These are phyloP conservation scores for Massariosphaeria phaeospora DNA, from an alignment of 495 filamentous ascomycete species.

Conservation along the genomic window DNA sequence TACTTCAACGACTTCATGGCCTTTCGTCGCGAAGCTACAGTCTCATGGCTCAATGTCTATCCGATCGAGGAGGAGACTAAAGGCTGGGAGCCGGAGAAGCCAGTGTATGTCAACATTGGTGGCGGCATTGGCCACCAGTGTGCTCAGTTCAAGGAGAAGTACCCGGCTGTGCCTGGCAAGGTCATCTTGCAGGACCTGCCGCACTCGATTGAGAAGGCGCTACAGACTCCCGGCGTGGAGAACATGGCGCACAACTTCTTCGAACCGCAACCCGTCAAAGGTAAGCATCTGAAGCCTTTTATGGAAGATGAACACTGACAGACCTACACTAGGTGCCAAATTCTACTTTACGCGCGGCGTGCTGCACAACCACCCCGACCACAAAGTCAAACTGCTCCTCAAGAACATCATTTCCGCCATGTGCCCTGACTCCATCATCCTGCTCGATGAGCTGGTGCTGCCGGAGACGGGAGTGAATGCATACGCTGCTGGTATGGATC, in stretches of 20 bases:
- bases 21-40: not conserved
- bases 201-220: slow-evolving; percentile 1
- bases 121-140: slow-evolving; percentile 3
- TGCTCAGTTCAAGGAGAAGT: not conserved
- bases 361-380: not conserved
- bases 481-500: not conserved
- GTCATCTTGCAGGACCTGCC: not conserved
- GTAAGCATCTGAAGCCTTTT: not conserved
- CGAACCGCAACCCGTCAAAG: not conserved
- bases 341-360: slow-evolving; percentile 2
- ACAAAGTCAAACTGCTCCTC: not conserved
- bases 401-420: not conserved
- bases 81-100: not conserved
- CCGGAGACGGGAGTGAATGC: not conserved
- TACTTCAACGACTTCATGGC: slow-evolving; percentile 3
- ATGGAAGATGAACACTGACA: no score
- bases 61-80: not conserved
- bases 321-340: slow-evolving; percentile 4
- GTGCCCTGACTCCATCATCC: not conserved
- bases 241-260: slow-evolving; percentile 2
- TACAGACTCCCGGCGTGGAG: not conserved
- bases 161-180: not conserved
- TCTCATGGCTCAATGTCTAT: not conserved
- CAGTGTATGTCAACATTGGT: not conserved
- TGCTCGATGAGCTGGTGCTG: not conserved